These are phyloP conservation scores for Borealophlyctis nickersoniae DNA, from an alignment of 192 early-diverging fungal genomes.

Conservation along the genomic window DNA sequence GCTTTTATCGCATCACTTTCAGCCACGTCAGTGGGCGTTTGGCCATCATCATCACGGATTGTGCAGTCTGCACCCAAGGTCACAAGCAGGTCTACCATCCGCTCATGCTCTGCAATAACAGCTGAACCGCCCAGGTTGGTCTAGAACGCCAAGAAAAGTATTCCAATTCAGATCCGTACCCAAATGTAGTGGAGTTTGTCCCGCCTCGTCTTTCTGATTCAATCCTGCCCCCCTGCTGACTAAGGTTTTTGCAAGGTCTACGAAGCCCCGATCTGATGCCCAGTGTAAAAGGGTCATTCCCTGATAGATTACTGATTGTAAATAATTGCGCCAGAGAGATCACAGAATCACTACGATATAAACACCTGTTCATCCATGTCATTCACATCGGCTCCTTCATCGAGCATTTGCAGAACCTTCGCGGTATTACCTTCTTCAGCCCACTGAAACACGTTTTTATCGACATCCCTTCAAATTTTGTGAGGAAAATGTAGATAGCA, in stretches of 20 bases:
- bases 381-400: conserved; percentile 4
- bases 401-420: conserved; percentile 20
- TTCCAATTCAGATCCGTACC: conserved; percentile 11
- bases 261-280: conserved; percentile 32
- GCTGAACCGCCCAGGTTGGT: background rate
- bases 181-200: conserved; percentile 38
- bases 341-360: background rate
- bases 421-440: conserved; percentile 29
- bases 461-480: conserved; percentile 13
- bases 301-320: background rate
- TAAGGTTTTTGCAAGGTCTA: conserved; percentile 15
- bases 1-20: no score
- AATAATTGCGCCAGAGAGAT: background rate
- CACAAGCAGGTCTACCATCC: background rate
- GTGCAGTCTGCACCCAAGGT: background rate
- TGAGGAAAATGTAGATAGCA: background rate
- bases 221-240: conserved; percentile 10
- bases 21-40: background rate
- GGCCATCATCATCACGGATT: background rate
- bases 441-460: conserved; percentile 32
- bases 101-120: background rate
- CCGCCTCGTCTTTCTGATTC: conserved; percentile 25
- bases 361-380: conserved; percentile 7
- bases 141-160: background rate
- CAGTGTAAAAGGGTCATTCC: conserved; percentile 40